phyloP scores from a whole-genome alignment of 108 stramenopile genomes.

The Mediolabrus comicus region DNA sequence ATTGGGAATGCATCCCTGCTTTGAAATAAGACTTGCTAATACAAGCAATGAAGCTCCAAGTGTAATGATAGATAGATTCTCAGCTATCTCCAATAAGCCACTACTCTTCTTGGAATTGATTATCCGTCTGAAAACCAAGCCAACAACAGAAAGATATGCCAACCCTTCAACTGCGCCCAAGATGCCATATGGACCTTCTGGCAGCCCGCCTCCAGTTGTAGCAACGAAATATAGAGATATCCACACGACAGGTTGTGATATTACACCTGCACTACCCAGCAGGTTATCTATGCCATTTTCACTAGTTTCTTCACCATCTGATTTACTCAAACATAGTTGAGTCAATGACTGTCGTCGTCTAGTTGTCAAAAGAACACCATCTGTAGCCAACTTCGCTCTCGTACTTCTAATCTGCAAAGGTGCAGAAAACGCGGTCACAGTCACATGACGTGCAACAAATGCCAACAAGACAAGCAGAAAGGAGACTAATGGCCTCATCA shows the following conservation, averaged over 20 bases:
- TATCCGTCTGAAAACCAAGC: slow-evolving; percentile 6
- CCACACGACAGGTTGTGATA: slow-evolving; percentile 44
- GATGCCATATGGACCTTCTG: slow-evolving; percentile 51
- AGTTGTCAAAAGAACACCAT: no score
- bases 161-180: slow-evolving; percentile 53
- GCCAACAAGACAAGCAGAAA: background rate
- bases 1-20: slow-evolving; percentile 51
- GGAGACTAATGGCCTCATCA: background rate
- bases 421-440: background rate
- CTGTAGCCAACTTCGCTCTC: no score
- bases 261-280: background rate
- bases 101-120: background rate
- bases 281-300: background rate
- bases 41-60: slow-evolving; percentile 20
- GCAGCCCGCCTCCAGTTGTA: slow-evolving; percentile 56
- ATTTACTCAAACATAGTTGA: background rate
- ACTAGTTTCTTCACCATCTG: background rate
- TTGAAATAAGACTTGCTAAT: slow-evolving; percentile 12
- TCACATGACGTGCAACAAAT: background rate
- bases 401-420: background rate
- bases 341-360: no score
- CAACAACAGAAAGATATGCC: slow-evolving; percentile 47
- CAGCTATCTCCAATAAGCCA: background rate
- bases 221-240: slow-evolving; percentile 39
- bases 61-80: slow-evolving; percentile 18